Evolutionary conservation across 495 filamentous ascomycete species (phyloP).

Genomic region (Penicilliopsis zonata): DNA sequence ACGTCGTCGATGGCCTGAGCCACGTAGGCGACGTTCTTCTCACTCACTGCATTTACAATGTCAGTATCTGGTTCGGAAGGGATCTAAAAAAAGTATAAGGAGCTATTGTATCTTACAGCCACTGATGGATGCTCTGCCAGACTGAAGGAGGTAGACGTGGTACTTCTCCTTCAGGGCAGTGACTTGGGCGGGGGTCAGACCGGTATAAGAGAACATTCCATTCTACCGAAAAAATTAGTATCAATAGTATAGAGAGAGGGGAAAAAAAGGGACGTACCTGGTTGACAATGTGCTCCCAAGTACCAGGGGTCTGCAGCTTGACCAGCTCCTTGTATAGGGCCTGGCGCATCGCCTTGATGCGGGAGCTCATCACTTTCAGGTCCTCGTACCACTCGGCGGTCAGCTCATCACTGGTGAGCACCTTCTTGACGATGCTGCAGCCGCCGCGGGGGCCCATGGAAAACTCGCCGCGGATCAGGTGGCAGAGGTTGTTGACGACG

Average conservation of each 20-base stretch:
- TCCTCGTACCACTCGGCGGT: slow-evolving; percentile 36
- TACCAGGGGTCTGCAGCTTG: slow-evolving; percentile 30
- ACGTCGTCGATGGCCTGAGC: slow-evolving; percentile 35
- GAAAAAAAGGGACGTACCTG: slow-evolving; percentile 17
- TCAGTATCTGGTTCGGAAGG: slow-evolving; percentile 7
- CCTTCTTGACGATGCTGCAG: slow-evolving; percentile 36
- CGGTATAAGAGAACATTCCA: slow-evolving; percentile 43
- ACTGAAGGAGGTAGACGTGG: slow-evolving; percentile 38
- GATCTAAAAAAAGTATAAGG: slow-evolving; percentile 7
- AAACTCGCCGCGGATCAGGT: slow-evolving; percentile 35
- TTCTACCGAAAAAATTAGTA: slow-evolving; percentile 17
- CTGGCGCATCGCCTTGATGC: slow-evolving; percentile 36
- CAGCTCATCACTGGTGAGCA: slow-evolving; percentile 28
- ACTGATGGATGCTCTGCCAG: slow-evolving; percentile 35
- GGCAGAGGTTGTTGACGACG: slow-evolving; percentile 31
- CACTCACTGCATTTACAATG: slow-evolving; percentile 29
- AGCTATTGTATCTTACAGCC: too few species aligned
- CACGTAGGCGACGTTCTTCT: slow-evolving; percentile 37
- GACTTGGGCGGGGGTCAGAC: slow-evolving; percentile 32
- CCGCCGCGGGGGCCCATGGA: slow-evolving; percentile 38
- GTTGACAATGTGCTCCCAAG: slow-evolving; percentile 37
- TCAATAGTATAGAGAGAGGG: not conserved
- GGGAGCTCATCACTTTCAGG: slow-evolving; percentile 38
- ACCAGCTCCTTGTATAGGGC: slow-evolving; percentile 32
- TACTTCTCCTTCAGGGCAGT: slow-evolving; percentile 33